Base-by-base conservation (phyloP, 176 grass and related monocot species). In the Canna indica region DNA sequence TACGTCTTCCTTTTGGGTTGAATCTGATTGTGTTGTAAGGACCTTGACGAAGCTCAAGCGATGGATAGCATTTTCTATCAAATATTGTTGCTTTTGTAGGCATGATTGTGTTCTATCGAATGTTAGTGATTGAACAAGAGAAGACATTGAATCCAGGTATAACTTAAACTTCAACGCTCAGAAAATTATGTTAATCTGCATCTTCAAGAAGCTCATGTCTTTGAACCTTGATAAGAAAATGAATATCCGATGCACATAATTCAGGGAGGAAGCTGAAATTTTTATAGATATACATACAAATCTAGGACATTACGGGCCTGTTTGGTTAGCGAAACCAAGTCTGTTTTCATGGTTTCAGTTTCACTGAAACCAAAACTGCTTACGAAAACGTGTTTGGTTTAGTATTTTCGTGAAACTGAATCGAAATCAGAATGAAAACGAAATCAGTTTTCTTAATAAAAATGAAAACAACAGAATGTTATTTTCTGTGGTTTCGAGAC, bases 21-120 rank as follows among this genome's bases (percentile, higher is more conserved):
- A 89, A 97, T 85, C 88, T 92, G 80, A 97, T 87, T 6, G 88
- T 97, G 76, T 92, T 97, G 70, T 90, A 87, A 73, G 93, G 93
- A 29, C 86, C 86, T 90, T 97, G 85, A 66, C 93, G 88, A 81
- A 97, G 86, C 76, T 97, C 88, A 69, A 90, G 35, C 74, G 90
- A 83, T 77, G 85, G 86, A 58, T 92, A 87, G 75, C 93, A 91
- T 72, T 91, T 97, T 50, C 82, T 91, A 74, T 97, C 88, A 81
- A 90, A 92, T 76, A 92, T 79, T 44, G 88, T 97, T 57, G 81
- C 84, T 79, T 73, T 92, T 75, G 93, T 86, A 7, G 86, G 93
- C 93, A 97, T 97, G 84, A 81, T 86, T 92, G 71, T 31, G 64
- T 60, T 36, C 36, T 70, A 15, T 70, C 68, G 26, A 70, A 22